Conservation (phyloP, 306 rosid genomes). For the Sindora glabra region DNA sequence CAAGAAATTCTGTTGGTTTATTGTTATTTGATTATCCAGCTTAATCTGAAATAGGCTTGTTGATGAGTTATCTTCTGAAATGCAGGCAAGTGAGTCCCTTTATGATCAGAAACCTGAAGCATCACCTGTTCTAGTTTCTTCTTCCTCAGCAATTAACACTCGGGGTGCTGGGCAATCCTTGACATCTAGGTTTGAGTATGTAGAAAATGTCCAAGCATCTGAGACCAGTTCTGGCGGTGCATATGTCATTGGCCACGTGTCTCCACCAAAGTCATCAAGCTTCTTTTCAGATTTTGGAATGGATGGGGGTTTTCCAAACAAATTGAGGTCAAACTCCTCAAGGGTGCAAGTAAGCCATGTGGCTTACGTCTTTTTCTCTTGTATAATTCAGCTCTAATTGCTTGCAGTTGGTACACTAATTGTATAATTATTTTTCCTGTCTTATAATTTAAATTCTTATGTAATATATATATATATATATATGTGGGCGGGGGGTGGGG, state of each 20-base stretch:
- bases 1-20: neutral
- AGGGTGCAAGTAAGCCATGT: constrained; percentile 57
- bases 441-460: too few relatives aligned
- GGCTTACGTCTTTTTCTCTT: neutral
- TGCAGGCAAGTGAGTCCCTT: constrained; percentile 77
- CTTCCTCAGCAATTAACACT: constrained; percentile 36
- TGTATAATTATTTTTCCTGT: neutral
- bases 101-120: constrained; percentile 93
- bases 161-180: constrained; percentile 44
- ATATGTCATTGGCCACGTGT: constrained; percentile 44
- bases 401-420: neutral
- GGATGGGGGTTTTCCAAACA: constrained; percentile 61
- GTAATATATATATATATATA: too few relatives aligned
- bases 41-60: neutral
- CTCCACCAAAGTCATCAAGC: constrained; percentile 80
- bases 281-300: constrained; percentile 92
- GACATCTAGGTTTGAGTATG: constrained; percentile 84
- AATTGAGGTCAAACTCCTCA: constrained; percentile 46
- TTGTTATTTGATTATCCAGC: neutral
- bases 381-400: neutral
- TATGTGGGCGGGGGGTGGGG: too few relatives aligned
- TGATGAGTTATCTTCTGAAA: constrained; percentile 18
- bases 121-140: constrained; percentile 45
- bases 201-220: constrained; percentile 65
- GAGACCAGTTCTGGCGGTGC: constrained; percentile 58